Evolutionary conservation across 176 grass and related monocot genomes (phyloP), one percentile per base, ranked within the genome.

Genomic region (Saccharum officinarum): DNA sequence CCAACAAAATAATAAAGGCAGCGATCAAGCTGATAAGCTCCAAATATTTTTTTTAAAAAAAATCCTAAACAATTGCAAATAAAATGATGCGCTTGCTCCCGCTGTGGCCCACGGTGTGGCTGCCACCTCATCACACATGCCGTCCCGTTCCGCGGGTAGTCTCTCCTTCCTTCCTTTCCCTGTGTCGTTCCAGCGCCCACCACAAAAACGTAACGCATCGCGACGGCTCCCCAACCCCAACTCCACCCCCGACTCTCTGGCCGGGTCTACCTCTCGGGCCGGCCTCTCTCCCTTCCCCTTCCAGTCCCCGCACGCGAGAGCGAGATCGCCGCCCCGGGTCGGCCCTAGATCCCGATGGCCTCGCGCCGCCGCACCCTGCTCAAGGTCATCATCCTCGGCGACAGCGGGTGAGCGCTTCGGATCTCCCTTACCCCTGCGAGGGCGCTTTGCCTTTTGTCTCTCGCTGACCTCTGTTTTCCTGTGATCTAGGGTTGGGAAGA

Each of bases 311-410:
- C 83, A 15, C 73, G 86, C 69, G 73, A 37, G 36, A 37, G 36
- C 33, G 36, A 86, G 81, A 80, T 77, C 76, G 84, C 28, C 46
- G 46, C 13, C 46, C 14, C 46, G 39, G 10, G n/a, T 45, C 41
- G 57, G 31, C 34, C 39, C 83, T 89, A 71, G 71, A 83, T 85
- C 90, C 28, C 78, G 67, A 98, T 98, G 97, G 91, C 97, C 4
- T 88, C 91, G 74, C 87, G 91, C 69, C 80, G 97, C 63, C 88
- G 97, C 87, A 96, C 84, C 50, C 91, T 98, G 26, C 97, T 98
- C 82, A 98, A 98, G 76, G 97, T 98, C 86, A 95, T 98, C 93
- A 98, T 98, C 88, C 97, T 98, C 83, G 97, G 97, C 59, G 97
- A 98, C 88, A 98, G 97, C 86, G 97, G 97, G 97, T 98, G 75